phyloP scores from a whole-genome alignment of 371 early-diverging fungal genomes.

The Chytridium lagenaria region DNA sequence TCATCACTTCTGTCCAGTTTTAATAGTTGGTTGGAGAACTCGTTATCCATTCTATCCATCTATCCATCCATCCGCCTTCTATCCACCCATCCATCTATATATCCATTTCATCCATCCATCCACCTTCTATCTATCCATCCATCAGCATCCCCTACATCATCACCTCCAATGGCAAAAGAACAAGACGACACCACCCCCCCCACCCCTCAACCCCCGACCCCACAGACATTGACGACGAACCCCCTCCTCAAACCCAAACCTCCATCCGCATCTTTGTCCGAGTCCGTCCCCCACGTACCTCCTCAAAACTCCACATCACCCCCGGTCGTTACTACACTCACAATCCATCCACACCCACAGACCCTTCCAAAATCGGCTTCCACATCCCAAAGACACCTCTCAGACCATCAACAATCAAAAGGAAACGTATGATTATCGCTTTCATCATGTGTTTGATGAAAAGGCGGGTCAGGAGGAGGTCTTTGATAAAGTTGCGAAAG shows the following conservation, averaged over 20 bases:
- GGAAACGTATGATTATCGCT: conserved; percentile 60
- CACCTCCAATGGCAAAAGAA: neutral
- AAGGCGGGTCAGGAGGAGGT: conserved; percentile 64
- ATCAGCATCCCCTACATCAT: neutral
- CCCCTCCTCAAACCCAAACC: conserved; percentile 13
- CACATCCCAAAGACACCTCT: conserved; percentile 48
- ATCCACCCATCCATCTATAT: neutral
- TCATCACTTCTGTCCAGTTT: no score
- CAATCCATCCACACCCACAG: no score
- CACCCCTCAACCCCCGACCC: neutral
- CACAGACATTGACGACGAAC: neutral
- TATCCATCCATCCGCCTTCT: neutral
- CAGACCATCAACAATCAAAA: conserved; percentile 59
- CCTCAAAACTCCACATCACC: conserved; percentile 35
- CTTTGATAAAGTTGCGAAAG: conserved; percentile 65
- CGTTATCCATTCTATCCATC: no score
- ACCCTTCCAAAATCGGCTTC: conserved; percentile 48
- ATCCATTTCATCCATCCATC: conserved; percentile 2
- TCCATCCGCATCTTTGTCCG: conserved; percentile 57
- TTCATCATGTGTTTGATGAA: conserved; percentile 64
- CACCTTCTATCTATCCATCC: neutral
- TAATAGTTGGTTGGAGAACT: no score
- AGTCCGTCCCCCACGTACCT: conserved; percentile 46
- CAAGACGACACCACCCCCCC: neutral
- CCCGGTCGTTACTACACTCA: conserved; percentile 52